Percentiles rank a stretch among this genome's conserved stretches.
Conservation (phyloP, 371 early-diverging fungal species). For the Mortierella sp. region DNA sequence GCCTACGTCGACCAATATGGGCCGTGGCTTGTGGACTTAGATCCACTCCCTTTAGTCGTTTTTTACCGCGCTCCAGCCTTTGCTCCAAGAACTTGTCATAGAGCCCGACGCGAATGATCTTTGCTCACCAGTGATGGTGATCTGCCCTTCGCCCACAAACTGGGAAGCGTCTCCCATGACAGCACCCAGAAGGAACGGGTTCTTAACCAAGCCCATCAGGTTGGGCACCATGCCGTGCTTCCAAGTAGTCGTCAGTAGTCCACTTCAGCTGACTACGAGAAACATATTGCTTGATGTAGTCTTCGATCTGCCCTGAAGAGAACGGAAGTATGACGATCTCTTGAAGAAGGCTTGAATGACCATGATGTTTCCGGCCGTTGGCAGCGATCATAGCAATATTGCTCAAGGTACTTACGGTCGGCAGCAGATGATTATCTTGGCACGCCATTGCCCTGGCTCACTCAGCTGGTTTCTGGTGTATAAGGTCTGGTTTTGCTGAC, state of each 20-base stretch:
- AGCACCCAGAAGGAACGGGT: too few relatives aligned
- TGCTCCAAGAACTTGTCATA: constrained; percentile 18
- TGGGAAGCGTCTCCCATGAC: too few relatives aligned
- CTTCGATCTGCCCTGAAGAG: neutral
- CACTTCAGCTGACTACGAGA: neutral
- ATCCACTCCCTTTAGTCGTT: neutral
- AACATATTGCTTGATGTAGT: too few relatives aligned
- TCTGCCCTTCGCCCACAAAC: too few relatives aligned
- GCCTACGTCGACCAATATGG: neutral
- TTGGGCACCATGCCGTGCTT: too few relatives aligned
- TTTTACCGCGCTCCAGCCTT: neutral
- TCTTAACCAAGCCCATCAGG: too few relatives aligned
- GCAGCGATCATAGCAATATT: neutral
- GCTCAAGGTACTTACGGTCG: neutral
- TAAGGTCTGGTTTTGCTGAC: neutral
- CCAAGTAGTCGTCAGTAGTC: neutral
- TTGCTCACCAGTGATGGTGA: neutral
- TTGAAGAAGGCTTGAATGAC: too few relatives aligned
- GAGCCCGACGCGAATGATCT: constrained; percentile 1
- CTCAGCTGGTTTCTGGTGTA: neutral
- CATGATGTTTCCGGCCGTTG: too few relatives aligned
- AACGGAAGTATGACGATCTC: too few relatives aligned
- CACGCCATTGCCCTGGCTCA: neutral
- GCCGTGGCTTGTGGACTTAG: neutral
- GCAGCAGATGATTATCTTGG: constrained; percentile 17